Evolutionary conservation across 495 filamentous ascomycete species (phyloP).

Genomic region (Clohesyomyces aquaticus): DNA sequence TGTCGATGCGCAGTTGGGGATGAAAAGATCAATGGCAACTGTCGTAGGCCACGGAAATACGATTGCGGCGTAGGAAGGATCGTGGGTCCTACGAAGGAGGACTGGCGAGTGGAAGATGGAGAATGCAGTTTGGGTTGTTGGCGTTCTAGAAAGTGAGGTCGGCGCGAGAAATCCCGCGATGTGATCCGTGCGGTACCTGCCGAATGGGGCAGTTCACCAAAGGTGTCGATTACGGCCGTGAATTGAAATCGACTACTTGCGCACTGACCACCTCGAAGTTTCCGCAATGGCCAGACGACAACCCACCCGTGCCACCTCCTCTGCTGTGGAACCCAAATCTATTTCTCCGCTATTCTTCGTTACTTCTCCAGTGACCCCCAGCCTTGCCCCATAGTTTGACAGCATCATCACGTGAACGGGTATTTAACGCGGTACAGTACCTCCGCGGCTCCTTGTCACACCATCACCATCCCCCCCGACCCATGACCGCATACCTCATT

Average conservation of each 20-base stretch:
- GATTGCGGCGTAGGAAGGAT: neutral
- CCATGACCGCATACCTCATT: neutral
- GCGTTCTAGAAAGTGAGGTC: neutral
- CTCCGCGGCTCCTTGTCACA: conserved; percentile 1
- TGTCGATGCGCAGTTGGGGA: neutral
- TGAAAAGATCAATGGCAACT: neutral
- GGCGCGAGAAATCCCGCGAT: neutral
- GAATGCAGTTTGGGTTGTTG: neutral
- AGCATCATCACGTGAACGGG: neutral
- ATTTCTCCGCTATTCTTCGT: too few species aligned
- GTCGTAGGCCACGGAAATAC: neutral
- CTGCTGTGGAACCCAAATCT: too few species aligned
- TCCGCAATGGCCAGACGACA: too few species aligned
- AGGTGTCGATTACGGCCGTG: neutral
- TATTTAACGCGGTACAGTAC: neutral
- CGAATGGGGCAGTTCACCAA: neutral
- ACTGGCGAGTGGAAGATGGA: neutral
- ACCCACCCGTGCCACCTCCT: too few species aligned
- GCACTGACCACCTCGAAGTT: too few species aligned
- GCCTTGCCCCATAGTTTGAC: neutral
- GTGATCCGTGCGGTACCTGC: neutral
- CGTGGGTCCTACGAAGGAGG: neutral
- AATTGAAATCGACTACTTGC: too few species aligned
- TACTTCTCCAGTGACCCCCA: too few species aligned
- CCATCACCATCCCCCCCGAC: neutral